These are phyloP conservation scores for Poteriospumella lacustris DNA, from an alignment of 108 stramenopile species.

Conservation along the genomic window DNA sequence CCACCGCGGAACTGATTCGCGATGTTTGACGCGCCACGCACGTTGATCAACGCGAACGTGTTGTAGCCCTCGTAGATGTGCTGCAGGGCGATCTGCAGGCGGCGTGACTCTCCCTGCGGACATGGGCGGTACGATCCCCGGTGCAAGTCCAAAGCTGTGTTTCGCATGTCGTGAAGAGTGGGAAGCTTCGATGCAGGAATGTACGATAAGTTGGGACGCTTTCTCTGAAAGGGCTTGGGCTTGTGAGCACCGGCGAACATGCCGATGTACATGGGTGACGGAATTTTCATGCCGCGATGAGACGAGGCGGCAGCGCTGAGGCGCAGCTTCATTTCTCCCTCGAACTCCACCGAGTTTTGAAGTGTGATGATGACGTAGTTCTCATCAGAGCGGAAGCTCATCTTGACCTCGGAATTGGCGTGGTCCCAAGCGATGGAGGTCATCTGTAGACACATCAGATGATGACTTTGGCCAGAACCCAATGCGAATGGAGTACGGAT, in stretches of 20 bases:
- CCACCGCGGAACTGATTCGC: constrained; percentile 3
- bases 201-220: constrained; percentile 46
- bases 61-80: constrained; percentile 45
- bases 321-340: constrained; percentile 5
- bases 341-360: constrained; percentile 19
- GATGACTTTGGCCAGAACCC: not conserved
- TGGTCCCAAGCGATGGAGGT: constrained; percentile 16
- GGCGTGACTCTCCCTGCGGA: constrained; percentile 15
- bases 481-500: not conserved
- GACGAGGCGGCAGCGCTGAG: not conserved
- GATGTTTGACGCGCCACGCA: not conserved
- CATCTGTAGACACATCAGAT: not conserved
- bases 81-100: constrained; percentile 34
- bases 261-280: constrained; percentile 39
- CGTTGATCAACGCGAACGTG: constrained; percentile 29
- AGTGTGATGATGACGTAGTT: constrained; percentile 9
- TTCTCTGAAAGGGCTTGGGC: constrained; percentile 58
- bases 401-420: constrained; percentile 19
- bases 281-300: not conserved
- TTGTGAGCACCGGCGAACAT: constrained; percentile 53
- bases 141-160: constrained; percentile 29
- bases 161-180: constrained; percentile 36
- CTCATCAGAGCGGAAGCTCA: not conserved
- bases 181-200: constrained; percentile 45
- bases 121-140: constrained; percentile 17